A percentile compares a stretch with the other conserved stretches of the same genome.
Evolutionary conservation across 2,329 filamentous ascomycete genomes (phyloP).

Genomic region (Fusarium tricinctum): DNA sequence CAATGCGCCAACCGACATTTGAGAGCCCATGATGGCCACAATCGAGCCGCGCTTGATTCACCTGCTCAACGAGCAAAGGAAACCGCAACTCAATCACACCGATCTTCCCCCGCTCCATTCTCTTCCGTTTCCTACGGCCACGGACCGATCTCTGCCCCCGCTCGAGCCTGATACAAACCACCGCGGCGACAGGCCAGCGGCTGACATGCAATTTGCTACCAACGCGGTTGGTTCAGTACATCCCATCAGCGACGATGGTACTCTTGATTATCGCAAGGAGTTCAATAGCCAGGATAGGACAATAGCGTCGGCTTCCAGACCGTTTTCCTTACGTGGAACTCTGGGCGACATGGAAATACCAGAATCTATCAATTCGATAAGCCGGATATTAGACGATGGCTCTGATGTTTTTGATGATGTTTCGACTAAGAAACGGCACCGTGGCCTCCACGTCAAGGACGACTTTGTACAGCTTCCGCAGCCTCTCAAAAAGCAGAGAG

Average conservation of each 20-base stretch:
- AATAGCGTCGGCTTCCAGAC: constrained; percentile 43
- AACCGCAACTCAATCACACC: constrained; percentile 63
- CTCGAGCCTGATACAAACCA: constrained; percentile 65
- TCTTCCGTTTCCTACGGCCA: constrained; percentile 59
- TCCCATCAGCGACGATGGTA: constrained; percentile 41
- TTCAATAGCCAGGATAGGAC: constrained; percentile 44
- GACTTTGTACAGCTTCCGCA: constrained; percentile 75
- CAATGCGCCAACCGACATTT: constrained; percentile 48
- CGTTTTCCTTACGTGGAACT: constrained; percentile 58
- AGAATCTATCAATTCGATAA: constrained; percentile 60
- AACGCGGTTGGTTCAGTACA: constrained; percentile 37
- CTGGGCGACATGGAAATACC: constrained; percentile 57
- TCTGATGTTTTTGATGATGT: constrained; percentile 61
- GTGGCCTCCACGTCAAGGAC: constrained; percentile 66
- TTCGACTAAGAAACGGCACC: constrained; percentile 68
- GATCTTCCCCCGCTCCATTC: constrained; percentile 69
- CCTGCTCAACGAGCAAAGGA: constrained; percentile 70
- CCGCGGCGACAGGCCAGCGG: constrained; percentile 54
- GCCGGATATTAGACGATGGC: constrained; percentile 62
- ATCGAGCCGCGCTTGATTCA: constrained; percentile 78
- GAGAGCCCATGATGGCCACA: constrained; percentile 68
- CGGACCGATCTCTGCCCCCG: constrained; percentile 64
- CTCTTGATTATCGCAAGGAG: constrained; percentile 45
- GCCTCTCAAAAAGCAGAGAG: constrained; percentile 74
- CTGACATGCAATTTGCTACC: constrained; percentile 36